Evolutionary conservation across 2,329 filamentous ascomycete genomes (phyloP), one percentile per base, ranked within the genome.

Genomic region (Elsinoe ampelina): DNA sequence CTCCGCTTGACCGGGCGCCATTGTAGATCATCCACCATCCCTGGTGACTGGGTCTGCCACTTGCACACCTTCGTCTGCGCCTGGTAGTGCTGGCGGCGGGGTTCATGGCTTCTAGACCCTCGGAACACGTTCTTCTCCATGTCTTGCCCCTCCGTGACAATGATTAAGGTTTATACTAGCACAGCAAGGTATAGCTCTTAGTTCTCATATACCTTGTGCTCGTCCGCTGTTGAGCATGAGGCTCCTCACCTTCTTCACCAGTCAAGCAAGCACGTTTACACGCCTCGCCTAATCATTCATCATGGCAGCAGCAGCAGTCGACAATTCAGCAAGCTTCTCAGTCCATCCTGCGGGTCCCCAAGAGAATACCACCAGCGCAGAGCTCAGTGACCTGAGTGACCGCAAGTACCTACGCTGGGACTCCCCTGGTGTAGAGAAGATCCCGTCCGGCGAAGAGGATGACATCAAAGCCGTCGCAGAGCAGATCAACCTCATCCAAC

Each of bases 381-480:
- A 47, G 11, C n/a, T 54, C 13, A 48, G 57, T 10, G 59, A 61
- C 43, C 54, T 63, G 5, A 55, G 35, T 13, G 52, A 50, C 3
- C 61, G 64, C 12, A 70, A 70, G 32, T 75, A 75, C 60, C 68
- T 74, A 58, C 67, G 66, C 47, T 76, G 70, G 70, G 65, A 76
- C 61, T 63, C 67, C 39, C 58, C 66, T 17, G 70, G 71, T 5
- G 72, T 77, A 4, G 72, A 76, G 57, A 66, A 66, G 17, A 65
- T 72, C 4, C 68, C 70, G 8, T 63, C 65, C 0, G 67, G 68
- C 36, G 74, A 77, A 60, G 63, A 68, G 13, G 70, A 75, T 54
- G 71, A 75, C 58, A 76, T 76, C 32, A 62, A 75, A 60, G 72
- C 71, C 2, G 72, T 75, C 12, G 73, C 72, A 41, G 71, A 74